phyloP scores from a whole-genome alignment of 805 yeast species.

The Lipomyces spencermartinsiae region DNA sequence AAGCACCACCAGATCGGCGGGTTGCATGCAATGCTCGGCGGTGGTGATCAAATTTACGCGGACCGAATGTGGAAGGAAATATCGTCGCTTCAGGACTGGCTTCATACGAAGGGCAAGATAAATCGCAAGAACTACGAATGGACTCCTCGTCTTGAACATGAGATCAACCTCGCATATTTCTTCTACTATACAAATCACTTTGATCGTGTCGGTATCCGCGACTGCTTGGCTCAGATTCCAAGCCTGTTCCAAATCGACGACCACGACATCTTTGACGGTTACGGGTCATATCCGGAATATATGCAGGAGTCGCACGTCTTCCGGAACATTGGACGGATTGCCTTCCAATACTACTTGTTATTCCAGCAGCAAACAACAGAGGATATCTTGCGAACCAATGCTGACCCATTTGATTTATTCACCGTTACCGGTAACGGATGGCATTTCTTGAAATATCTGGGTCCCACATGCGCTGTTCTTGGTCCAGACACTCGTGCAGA shows the following conservation, averaged over 20 bases:
- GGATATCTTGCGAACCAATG: constrained; percentile 38
- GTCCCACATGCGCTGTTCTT: constrained; percentile 69
- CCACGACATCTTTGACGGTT: constrained; percentile 96
- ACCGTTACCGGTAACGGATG: constrained; percentile 68
- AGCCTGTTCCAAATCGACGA: constrained; percentile 88
- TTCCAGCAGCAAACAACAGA: constrained; percentile 84
- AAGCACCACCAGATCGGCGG: constrained; percentile 63
- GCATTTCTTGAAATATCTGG: constrained; percentile 74
- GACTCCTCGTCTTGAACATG: constrained; percentile 56
- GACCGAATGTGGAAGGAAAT: constrained; percentile 75
- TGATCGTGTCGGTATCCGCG: constrained; percentile 78
- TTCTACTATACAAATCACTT: constrained; percentile 84
- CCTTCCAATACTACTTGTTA: constrained; percentile 84
- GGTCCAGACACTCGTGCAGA: constrained; percentile 96
- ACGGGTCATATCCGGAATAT: constrained; percentile 79
- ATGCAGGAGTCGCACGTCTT: constrained; percentile 79
- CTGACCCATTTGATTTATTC: constrained; percentile 36
- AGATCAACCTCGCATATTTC: constrained; percentile 71
- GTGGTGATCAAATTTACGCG: constrained; percentile 94
- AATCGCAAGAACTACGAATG: constrained; percentile 54
- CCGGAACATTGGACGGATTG: constrained; percentile 72
- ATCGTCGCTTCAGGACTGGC: constrained; percentile 61
- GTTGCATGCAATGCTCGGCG: constrained; percentile 95
- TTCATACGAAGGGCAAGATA: constrained; percentile 56
- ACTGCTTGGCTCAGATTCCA: constrained; percentile 83